Base-by-base conservation (phyloP, 1,139 yeast genomes). In the Blastobotrys serpentis region DNA sequence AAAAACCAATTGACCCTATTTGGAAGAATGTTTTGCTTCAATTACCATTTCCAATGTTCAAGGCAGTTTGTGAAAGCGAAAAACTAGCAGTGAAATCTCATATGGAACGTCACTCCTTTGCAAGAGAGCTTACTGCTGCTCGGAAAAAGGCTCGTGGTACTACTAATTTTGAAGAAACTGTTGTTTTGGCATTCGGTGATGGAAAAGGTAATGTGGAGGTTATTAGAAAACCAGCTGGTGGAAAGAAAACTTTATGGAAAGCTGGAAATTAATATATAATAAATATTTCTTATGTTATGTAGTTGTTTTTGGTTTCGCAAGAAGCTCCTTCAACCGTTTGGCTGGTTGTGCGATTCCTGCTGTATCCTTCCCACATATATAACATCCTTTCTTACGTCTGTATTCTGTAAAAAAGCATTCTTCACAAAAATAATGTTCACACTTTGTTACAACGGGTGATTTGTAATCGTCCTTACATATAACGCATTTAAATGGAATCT, bases 371-470 rank as follows among this genome's bases (percentile, higher is more conserved):
- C 49, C 75, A 61, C 94, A 85, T 2, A 83, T 73, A 47, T 70
- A 69, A 61, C 95, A 85, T 4, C 65, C 68, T 36, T 75, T 69
- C 43, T 70, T 72, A 51, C 64, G 70, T 54, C 77, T 76, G 55
- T 70, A 75, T 44, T 83, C 66, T 1, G 64, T 62, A 56, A 82
- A 62, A 60, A 82, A 86, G 60, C 95, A 86, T 4, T 54, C 50
- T 55, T 79, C 80, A 60, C 95, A 86, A 60, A 76, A 86, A 43
- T 78, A 68, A 62, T 86, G 95, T 2, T 73, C 74, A 64, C 95
- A 86, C 14, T 62, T 66, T 0, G 94, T 82, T 49, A 73, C 76
- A 1, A 86, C 75, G 0, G 94, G 92, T 4, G 56, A 56, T 41
- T 69, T 71, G 61, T 83, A 84, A 54, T 77, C 81, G 0, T 71